Evolutionary conservation across 108 stramenopile genomes (phyloP), one percentile per base, ranked within the genome.

Genomic region (Thalassiosira profunda): DNA sequence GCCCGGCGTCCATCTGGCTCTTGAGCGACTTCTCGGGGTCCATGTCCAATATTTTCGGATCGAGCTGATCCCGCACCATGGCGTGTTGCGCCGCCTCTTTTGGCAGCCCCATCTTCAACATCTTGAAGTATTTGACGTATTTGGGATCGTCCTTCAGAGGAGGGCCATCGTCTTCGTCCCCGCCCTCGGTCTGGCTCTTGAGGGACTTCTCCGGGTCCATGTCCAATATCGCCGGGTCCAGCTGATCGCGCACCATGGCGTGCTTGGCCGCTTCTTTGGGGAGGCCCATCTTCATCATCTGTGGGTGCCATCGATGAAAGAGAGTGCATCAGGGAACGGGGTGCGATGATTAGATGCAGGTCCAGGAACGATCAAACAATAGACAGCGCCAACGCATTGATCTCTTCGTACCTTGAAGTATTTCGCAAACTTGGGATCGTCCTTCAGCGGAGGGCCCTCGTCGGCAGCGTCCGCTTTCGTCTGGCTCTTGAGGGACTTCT

Each of bases 221-320:
- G 31, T 90, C 86, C 49, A 90, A 70, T n/a, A 90, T 74, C 0
- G 70, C 25, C 20, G 86, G 78, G 48, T 94, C 93, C 7, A 85
- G 80, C 34, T 66, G 65, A 47, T 77, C 81, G 23, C 43, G 55
- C 3, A 8, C 18, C 70, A 82, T 67, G 9, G 76, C 71, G 36
- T 72, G 51, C 46, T 77, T 47, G 3, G 72, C 72, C 5, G 76
- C 81, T 6, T 58, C 72, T 29, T 60, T 72, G 3, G 81, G 70
- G 1, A 82, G 43, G 9, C 90, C 90, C 53, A 84, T 74, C 28
- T 57, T 42, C 21, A 83, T 48, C 85, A 86, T 89, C 42, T n/a
- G n/a, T n/a, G n/a, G n/a, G n/a, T n/a, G n/a, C n/a, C n/a, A n/a
- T n/a, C n/a, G n/a, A n/a, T n/a, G n/a, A n/a, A n/a, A n/a, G n/a